phyloP scores from a whole-genome alignment of 1,139 yeast genomes.

The Kodamaea fungicola region DNA sequence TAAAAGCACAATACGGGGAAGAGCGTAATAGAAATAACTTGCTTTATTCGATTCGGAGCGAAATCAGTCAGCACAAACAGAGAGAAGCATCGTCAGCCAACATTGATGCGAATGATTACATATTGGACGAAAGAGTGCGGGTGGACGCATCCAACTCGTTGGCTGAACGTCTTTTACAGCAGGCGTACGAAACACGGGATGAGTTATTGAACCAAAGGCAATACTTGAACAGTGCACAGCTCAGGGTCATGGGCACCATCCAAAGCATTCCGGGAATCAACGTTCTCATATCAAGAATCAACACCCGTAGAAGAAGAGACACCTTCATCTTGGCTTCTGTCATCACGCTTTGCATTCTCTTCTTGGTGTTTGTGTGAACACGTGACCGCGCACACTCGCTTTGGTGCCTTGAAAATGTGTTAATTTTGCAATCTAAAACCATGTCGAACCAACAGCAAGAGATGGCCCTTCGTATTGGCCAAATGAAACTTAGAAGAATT shows the following conservation, averaged over 20 bases:
- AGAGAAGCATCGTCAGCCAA: constrained; percentile 27
- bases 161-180: constrained; percentile 75
- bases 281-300: constrained; percentile 71
- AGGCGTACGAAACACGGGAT: constrained; percentile 88
- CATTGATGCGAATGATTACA: constrained; percentile 55
- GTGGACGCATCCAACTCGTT: constrained; percentile 71
- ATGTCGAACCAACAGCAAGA: constrained; percentile 14
- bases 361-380: constrained; percentile 49
- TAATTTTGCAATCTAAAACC: constrained; percentile 4
- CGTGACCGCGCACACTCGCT: background rate
- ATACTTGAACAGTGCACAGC: constrained; percentile 60
- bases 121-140: constrained; percentile 71
- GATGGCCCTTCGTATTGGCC: constrained; percentile 28
- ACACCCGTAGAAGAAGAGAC: constrained; percentile 85
- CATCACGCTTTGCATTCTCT: constrained; percentile 67
- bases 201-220: constrained; percentile 73
- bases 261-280: constrained; percentile 80
- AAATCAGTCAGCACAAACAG: constrained; percentile 60
- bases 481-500: constrained; percentile 60
- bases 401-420: constrained; percentile 1
- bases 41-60: constrained; percentile 71
- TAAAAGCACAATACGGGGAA: constrained; percentile 58
- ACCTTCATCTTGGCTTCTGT: constrained; percentile 77
- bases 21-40: constrained; percentile 76
- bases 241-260: constrained; percentile 57